phyloP scores from a whole-genome alignment of 345 rosid species.

The Carallia pectinifolia region DNA sequence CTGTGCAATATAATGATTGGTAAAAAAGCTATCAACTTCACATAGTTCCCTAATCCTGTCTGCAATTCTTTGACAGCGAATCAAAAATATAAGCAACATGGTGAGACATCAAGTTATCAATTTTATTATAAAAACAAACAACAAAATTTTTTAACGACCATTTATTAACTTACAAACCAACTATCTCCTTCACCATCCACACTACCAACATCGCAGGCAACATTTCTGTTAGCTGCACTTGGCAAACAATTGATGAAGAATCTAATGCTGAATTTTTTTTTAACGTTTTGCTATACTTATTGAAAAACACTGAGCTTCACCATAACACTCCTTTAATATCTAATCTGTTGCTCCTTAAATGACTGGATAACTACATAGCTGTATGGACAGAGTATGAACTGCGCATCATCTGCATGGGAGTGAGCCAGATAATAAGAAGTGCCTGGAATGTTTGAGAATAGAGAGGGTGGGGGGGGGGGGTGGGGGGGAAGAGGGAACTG shows the following conservation, averaged over 20 bases:
- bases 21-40: slow-evolving; percentile 49
- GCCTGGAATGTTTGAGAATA: slow-evolving; percentile 38
- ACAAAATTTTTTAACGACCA: slow-evolving; percentile 5
- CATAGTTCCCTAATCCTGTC: slow-evolving; percentile 60
- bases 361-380: slow-evolving; percentile 73
- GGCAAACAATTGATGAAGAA: background rate
- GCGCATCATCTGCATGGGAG: slow-evolving; percentile 75
- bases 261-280: background rate
- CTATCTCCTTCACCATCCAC: slow-evolving; percentile 75
- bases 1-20: slow-evolving; percentile 74
- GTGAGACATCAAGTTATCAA: background rate
- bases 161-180: slow-evolving; percentile 54
- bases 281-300: background rate
- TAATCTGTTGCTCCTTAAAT: slow-evolving; percentile 87
- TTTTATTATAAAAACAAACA: too few relatives aligned
- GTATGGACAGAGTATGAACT: slow-evolving; percentile 86
- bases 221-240: background rate
- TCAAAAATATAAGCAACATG: slow-evolving; percentile 27
- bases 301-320: slow-evolving; percentile 88
- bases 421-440: slow-evolving; percentile 88
- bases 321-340: slow-evolving; percentile 84
- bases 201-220: slow-evolving; percentile 92
- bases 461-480: too few relatives aligned
- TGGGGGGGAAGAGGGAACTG: too few relatives aligned
- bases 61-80: slow-evolving; percentile 55